phyloP scores from a whole-genome alignment of 257 asterid genomes.

The Leonotis leonurus region DNA sequence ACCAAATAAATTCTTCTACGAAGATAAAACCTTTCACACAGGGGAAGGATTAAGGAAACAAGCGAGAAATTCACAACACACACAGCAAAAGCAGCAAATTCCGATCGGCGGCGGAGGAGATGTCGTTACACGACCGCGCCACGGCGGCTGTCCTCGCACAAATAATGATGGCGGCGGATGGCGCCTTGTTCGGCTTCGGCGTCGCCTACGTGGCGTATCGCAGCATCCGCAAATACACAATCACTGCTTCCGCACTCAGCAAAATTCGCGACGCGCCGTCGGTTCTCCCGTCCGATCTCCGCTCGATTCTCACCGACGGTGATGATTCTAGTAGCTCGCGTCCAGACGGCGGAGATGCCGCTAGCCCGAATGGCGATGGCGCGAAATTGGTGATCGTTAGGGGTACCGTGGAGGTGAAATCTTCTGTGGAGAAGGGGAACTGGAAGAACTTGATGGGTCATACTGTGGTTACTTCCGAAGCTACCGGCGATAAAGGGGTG shows the following conservation, averaged over 20 bases:
- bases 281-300: slow-evolving; percentile 61
- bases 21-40: not conserved
- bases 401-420: slow-evolving; percentile 63
- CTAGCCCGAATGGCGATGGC: slow-evolving; percentile 17
- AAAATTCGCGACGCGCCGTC: slow-evolving; percentile 55
- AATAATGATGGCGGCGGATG: slow-evolving; percentile 61
- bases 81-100: too few species aligned
- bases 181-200: slow-evolving; percentile 67
- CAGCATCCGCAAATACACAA: slow-evolving; percentile 42
- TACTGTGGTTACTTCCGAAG: slow-evolving; percentile 36
- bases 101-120: slow-evolving; percentile 17
- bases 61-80: too few species aligned
- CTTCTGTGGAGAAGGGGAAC: slow-evolving; percentile 32
- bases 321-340: not conserved
- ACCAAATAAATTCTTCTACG: not conserved
- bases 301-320: slow-evolving; percentile 38
- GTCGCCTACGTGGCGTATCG: slow-evolving; percentile 69
- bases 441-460: slow-evolving; percentile 41
- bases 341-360: slow-evolving; percentile 9
- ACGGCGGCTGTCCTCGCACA: slow-evolving; percentile 50
- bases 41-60: slow-evolving; percentile 5
- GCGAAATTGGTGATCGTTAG: slow-evolving; percentile 58
- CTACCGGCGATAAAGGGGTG: slow-evolving; percentile 61
- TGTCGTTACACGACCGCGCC: slow-evolving; percentile 82
- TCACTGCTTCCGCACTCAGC: slow-evolving; percentile 55